Percentiles rank a stretch among this genome's conserved stretches.
These are phyloP conservation scores for Persicaria tinctoria DNA, from an alignment of 148 eudicot genomes.

Conservation along the genomic window DNA sequence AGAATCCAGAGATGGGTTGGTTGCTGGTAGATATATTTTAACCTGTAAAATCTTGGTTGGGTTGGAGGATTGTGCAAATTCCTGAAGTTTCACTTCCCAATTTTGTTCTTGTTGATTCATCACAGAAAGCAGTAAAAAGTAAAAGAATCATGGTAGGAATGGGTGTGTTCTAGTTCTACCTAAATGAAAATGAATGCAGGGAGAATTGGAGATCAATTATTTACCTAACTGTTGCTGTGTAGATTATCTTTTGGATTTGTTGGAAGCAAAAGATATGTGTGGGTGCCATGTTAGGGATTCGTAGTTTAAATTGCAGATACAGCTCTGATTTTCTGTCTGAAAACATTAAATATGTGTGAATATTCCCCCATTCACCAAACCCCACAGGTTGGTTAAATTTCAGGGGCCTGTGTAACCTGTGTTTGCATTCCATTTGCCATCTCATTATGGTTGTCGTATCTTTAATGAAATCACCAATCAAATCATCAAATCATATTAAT, in stretches of 20 bases:
- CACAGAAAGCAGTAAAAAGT: neutral
- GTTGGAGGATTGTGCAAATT: slow-evolving; percentile 6
- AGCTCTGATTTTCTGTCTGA: slow-evolving; percentile 11
- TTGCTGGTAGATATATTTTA: neutral
- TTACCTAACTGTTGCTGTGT: neutral
- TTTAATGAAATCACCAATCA: neutral
- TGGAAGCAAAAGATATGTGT: slow-evolving; percentile 9
- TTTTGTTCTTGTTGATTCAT: neutral
- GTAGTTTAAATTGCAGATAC: slow-evolving; percentile 1
- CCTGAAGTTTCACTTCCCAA: neutral
- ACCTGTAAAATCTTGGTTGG: slow-evolving; percentile 9
- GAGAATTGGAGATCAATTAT: neutral
- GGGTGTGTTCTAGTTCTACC: neutral
- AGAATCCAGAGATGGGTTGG: slow-evolving; percentile 7
- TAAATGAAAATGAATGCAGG: neutral
- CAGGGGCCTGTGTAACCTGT: neutral
- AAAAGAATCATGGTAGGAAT: neutral
- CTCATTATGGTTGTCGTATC: slow-evolving; percentile 4
- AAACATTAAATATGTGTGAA: slow-evolving; percentile 9
- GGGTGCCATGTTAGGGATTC: slow-evolving; percentile 4
- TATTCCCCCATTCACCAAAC: slow-evolving; percentile 10
- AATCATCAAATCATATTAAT: neutral
- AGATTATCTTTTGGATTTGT: neutral
- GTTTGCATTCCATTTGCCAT: neutral
- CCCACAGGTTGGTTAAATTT: slow-evolving; percentile 8